phyloP scores from a whole-genome alignment of 805 yeast genomes.

The Kazachstania martiniae region DNA sequence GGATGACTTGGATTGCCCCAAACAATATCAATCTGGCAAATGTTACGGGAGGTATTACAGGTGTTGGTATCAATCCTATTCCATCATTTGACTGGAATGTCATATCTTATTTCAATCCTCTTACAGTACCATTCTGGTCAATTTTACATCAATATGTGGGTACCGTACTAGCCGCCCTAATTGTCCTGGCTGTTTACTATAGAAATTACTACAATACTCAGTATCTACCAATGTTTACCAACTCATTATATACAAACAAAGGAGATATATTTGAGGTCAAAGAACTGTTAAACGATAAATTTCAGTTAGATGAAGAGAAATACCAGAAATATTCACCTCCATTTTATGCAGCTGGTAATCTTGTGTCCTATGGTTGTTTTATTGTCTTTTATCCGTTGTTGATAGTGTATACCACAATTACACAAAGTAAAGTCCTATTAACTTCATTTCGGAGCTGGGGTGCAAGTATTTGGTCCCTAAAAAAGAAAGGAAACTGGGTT shows the following conservation, averaged over 20 bases:
- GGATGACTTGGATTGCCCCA: constrained; percentile 53
- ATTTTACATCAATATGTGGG: constrained; percentile 28
- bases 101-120: constrained; percentile 24
- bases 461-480: constrained; percentile 6
- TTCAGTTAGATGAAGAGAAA: constrained; percentile 35
- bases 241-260: constrained; percentile 39
- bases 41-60: constrained; percentile 37
- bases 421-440: constrained; percentile 34
- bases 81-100: constrained; percentile 46
- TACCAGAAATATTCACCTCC: constrained; percentile 55
- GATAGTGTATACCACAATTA: constrained; percentile 36
- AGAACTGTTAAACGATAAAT: constrained; percentile 34
- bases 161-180: constrained; percentile 23
- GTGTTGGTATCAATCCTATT: constrained; percentile 44
- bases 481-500: constrained; percentile 8
- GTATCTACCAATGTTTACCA: constrained; percentile 37
- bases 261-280: constrained; percentile 40
- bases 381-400: constrained; percentile 49
- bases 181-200: constrained; percentile 31
- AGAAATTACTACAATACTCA: constrained; percentile 31
- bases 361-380: constrained; percentile 47
- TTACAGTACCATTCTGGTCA: constrained; percentile 37
- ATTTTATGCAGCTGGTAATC: constrained; percentile 50
- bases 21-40: constrained; percentile 36
- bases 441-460: constrained; percentile 28